Conservation (phyloP, 2,329 filamentous ascomycete species). For the Orbilia brochopaga region DNA sequence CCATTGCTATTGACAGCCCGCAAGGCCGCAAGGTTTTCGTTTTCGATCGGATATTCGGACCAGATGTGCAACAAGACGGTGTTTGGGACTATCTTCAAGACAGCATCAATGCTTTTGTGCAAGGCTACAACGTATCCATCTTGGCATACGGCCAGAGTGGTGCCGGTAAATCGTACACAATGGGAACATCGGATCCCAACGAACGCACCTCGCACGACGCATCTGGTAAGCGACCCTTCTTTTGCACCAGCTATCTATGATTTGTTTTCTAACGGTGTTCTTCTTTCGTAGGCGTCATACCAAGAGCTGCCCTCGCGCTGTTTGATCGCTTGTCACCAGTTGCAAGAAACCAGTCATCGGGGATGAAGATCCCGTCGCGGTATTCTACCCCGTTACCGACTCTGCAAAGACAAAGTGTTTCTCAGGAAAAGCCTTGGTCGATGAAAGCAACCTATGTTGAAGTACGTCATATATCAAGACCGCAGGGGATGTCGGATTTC, state of each 20-base stretch:
- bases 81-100: constrained; percentile 94
- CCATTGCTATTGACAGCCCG: constrained; percentile 83
- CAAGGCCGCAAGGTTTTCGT: constrained; percentile 95
- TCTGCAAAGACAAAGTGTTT: constrained; percentile 59
- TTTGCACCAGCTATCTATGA: not conserved
- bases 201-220: constrained; percentile 66
- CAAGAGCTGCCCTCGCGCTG: constrained; percentile 80
- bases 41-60: constrained; percentile 91
- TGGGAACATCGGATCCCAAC: constrained; percentile 87
- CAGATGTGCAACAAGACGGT: constrained; percentile 82
- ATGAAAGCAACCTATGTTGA: constrained; percentile 90
- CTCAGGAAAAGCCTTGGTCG: constrained; percentile 78
- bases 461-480: constrained; percentile 57
- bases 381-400: constrained; percentile 70
- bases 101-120: constrained; percentile 84
- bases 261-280: not conserved
- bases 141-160: constrained; percentile 97
- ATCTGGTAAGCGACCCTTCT: constrained; percentile 34
- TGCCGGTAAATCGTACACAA: constrained; percentile 96
- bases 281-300: constrained; percentile 80
- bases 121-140: constrained; percentile 98
- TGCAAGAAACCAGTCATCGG: constrained; percentile 67
- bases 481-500: not conserved
- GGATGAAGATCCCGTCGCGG: constrained; percentile 80
- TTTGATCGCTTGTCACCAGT: constrained; percentile 75